These are phyloP conservation scores for Scheffersomyces illinoinensis DNA, from an alignment of 1,139 yeast genomes.

Conservation along the genomic window DNA sequence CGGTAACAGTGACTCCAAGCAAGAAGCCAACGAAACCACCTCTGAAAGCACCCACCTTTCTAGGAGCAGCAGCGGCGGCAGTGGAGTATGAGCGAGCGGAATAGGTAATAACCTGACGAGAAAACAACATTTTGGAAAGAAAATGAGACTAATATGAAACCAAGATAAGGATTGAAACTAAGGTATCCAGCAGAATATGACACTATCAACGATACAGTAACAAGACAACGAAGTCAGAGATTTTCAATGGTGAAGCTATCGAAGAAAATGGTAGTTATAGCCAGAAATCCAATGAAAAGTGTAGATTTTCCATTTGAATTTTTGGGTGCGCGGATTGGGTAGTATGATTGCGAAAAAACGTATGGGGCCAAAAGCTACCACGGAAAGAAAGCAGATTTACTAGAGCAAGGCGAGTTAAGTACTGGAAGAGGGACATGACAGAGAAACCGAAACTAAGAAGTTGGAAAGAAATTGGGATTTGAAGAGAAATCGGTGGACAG, in stretches of 20 bases:
- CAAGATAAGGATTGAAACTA: not conserved
- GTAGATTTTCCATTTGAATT: not conserved
- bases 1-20: conserved; percentile 73
- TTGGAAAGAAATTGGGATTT: not conserved
- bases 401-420: not conserved
- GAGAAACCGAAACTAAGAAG: not conserved
- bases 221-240: not conserved
- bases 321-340: not conserved
- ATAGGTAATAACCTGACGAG: conserved; percentile 22
- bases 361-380: not conserved
- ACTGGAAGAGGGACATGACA: not conserved
- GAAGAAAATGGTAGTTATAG: conserved; percentile 1
- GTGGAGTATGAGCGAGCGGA: conserved; percentile 37
- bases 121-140: conserved; percentile 3
- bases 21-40: conserved; percentile 77
- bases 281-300: conserved; percentile 1
- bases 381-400: not conserved
- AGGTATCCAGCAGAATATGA: conserved; percentile 1
- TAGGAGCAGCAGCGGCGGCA: conserved; percentile 25
- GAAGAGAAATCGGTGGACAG: not conserved
- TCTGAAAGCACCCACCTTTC: conserved; percentile 59
- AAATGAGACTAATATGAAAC: not conserved
- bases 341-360: not conserved
- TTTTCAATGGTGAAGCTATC: not conserved
- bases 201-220: not conserved